These are phyloP conservation scores for Pichia norvegensis DNA, from an alignment of 1,139 yeast species.

Conservation along the genomic window DNA sequence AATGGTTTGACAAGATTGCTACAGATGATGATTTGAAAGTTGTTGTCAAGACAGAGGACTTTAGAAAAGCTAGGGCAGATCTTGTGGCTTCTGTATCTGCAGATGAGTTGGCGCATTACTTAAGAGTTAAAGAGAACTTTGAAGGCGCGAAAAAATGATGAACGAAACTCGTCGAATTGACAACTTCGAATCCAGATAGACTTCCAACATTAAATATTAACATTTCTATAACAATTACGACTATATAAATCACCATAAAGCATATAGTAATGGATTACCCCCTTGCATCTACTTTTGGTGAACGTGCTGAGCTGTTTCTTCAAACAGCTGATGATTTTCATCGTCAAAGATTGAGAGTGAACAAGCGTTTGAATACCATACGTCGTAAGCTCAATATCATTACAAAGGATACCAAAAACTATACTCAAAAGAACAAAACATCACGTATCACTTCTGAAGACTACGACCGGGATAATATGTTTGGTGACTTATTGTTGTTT, in stretches of 20 bases:
- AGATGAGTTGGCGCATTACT: conserved; percentile 78
- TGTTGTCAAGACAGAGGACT: conserved; percentile 62
- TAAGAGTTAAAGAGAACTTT: conserved; percentile 67
- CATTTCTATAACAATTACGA: too few species aligned
- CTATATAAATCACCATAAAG: too few species aligned
- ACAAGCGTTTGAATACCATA: conserved; percentile 43
- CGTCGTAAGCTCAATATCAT: conserved; percentile 52
- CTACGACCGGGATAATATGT: conserved; percentile 38
- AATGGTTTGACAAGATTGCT: conserved; percentile 91
- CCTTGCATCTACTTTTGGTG: conserved; percentile 25
- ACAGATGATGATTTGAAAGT: conserved; percentile 61
- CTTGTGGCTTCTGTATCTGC: conserved; percentile 81
- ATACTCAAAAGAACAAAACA: conserved; percentile 38
- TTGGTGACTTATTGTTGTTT: conserved; percentile 43
- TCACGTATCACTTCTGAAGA: conserved; percentile 39
- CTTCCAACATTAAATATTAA: neutral
- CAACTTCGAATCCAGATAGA: too few species aligned
- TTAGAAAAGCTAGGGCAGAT: conserved; percentile 61
- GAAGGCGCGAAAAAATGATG: conserved; percentile 38
- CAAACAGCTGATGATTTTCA: conserved; percentile 40
- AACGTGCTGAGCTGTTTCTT: conserved; percentile 23
- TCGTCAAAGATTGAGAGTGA: conserved; percentile 40
- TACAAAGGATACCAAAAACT: conserved; percentile 51
- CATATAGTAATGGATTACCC: conserved; percentile 27
- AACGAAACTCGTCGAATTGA: neutral